These are phyloP conservation scores for Musa troglodytarum DNA, from an alignment of 176 grass and related monocot species.

Conservation along the genomic window DNA sequence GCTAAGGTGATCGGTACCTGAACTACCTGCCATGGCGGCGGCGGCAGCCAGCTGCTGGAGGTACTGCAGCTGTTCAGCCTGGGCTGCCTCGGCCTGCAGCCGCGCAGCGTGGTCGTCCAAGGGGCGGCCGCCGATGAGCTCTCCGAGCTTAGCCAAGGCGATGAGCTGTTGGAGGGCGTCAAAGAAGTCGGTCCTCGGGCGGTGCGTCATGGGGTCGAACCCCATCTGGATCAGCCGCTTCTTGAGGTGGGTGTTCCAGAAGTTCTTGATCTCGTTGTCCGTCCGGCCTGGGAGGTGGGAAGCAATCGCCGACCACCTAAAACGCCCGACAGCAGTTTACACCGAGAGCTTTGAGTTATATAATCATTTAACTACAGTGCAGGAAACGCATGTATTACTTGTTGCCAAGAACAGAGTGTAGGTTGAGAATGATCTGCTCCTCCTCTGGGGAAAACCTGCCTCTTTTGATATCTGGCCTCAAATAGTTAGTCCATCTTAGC, in stretches of 20 bases:
- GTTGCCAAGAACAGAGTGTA: conserved; percentile 16
- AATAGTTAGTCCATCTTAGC: conserved; percentile 14
- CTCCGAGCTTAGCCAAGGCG: not conserved
- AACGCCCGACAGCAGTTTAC: not conserved
- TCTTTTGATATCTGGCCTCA: conserved; percentile 19
- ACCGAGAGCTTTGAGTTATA: no score
- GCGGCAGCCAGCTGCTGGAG: conserved; percentile 66
- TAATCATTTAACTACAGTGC: not conserved
- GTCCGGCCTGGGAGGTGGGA: conserved; percentile 7
- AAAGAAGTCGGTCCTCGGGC: conserved; percentile 8
- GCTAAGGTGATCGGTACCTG: conserved; percentile 16
- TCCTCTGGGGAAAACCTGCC: conserved; percentile 10
- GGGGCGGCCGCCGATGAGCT: not conserved
- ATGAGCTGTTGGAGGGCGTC: conserved; percentile 1
- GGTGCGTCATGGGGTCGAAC: conserved; percentile 7
- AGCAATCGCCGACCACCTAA: conserved; percentile 18
- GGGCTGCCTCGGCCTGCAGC: not conserved
- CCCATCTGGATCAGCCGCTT: conserved; percentile 11
- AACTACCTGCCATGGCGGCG: conserved; percentile 27
- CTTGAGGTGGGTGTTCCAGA: conserved; percentile 20
- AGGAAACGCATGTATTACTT: not conserved
- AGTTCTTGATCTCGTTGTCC: conserved; percentile 18
- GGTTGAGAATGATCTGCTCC: conserved; percentile 12
- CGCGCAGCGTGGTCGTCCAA: conserved; percentile 5
- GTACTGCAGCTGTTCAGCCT: conserved; percentile 35